Percentiles rank a stretch among this genome's conserved stretches.
phyloP scores from a whole-genome alignment of 2,329 filamentous ascomycete genomes.

The Cercospora sesami region DNA sequence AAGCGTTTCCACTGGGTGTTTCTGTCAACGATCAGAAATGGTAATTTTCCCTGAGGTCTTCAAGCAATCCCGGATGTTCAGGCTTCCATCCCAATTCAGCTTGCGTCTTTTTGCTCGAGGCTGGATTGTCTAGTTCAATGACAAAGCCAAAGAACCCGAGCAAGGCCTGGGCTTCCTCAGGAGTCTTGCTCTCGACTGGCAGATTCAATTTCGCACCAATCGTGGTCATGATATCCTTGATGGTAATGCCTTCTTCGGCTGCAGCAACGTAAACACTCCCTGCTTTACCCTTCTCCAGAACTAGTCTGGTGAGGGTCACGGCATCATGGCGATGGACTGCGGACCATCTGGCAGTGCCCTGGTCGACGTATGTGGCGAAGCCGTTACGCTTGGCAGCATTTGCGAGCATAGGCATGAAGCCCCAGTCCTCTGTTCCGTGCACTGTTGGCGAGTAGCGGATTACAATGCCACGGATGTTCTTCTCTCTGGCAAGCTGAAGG shows the following conservation, averaged over 20 bases:
- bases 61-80: constrained; percentile 39
- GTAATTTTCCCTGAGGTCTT: constrained; percentile 38
- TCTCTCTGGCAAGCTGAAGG: constrained; percentile 21
- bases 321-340: constrained; percentile 49
- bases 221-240: constrained; percentile 17
- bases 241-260: constrained; percentile 27
- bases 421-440: constrained; percentile 47
- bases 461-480: constrained; percentile 41
- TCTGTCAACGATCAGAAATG: too few relatives aligned
- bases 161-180: constrained; percentile 35
- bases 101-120: constrained; percentile 42
- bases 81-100: constrained; percentile 45
- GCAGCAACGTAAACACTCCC: constrained; percentile 45
- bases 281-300: constrained; percentile 39
- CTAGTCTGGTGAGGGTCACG: constrained; percentile 45
- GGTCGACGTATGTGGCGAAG: constrained; percentile 36
- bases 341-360: constrained; percentile 35
- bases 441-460: constrained; percentile 49
- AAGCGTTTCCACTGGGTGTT: too few relatives aligned
- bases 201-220: constrained; percentile 17
- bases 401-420: constrained; percentile 41
- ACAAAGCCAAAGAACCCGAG: constrained; percentile 42
- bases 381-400: constrained; percentile 36
- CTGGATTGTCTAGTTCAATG: constrained; percentile 39
- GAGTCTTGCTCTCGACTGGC: constrained; percentile 17